phyloP scores from a whole-genome alignment of 1,284 basidiomycete species.

The Marasmius oreades region DNA sequence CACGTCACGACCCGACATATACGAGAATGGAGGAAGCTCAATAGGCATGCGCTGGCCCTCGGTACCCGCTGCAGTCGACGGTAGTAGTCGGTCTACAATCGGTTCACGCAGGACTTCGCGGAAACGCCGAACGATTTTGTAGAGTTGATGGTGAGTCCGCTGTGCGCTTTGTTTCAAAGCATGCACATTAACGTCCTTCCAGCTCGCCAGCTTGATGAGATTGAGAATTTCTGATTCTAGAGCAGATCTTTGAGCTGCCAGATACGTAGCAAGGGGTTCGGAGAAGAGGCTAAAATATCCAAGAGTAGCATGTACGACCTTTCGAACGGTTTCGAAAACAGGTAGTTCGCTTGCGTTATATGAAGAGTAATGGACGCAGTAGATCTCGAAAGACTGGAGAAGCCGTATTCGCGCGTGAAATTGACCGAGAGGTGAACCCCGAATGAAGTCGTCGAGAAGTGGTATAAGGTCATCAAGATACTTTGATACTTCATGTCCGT shows the following conservation, averaged over 20 bases:
- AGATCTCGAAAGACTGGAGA: constrained; percentile 66
- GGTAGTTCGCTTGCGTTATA: constrained; percentile 21
- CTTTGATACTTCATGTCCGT: constrained; percentile 31
- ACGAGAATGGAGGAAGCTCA: neutral
- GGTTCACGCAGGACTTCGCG: constrained; percentile 85
- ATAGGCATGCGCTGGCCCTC: constrained; percentile 25
- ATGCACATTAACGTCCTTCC: constrained; percentile 97
- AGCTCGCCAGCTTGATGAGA: constrained; percentile 94
- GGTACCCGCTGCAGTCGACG: constrained; percentile 31
- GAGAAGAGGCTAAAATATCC: constrained; percentile 69
- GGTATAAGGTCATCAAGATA: constrained; percentile 74
- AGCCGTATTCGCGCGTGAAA: constrained; percentile 71
- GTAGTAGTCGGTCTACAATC: constrained; percentile 40
- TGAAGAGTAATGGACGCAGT: constrained; percentile 35
- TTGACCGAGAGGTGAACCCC: constrained; percentile 80
- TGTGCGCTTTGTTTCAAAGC: constrained; percentile 92
- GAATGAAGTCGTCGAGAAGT: constrained; percentile 82
- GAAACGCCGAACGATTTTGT: constrained; percentile 91
- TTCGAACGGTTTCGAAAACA: constrained; percentile 45
- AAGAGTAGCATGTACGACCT: constrained; percentile 68
- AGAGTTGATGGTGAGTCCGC: constrained; percentile 88
- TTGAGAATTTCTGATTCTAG: constrained; percentile 83
- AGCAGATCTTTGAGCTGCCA: constrained; percentile 57
- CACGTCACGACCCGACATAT: neutral
- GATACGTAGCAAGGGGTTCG: constrained; percentile 42